A percentile compares a stretch with the other conserved stretches of the same genome.
These are phyloP conservation scores for Citrullus colocynthis DNA, from an alignment of 306 rosid genomes.

Conservation along the genomic window DNA sequence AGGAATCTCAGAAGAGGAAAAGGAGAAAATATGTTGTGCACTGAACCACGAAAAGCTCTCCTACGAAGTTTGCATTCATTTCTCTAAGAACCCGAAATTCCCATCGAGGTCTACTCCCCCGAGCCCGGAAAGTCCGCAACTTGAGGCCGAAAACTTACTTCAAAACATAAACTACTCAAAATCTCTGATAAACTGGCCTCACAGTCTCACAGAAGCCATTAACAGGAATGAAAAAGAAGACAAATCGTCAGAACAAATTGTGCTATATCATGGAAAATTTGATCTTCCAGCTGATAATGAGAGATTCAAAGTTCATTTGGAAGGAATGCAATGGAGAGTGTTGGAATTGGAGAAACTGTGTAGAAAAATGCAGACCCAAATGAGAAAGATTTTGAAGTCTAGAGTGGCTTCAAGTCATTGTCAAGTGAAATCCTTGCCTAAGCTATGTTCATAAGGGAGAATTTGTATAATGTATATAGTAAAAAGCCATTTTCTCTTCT, in stretches of 20 bases:
- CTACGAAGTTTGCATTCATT: slow-evolving; percentile 39
- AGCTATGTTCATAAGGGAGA: slow-evolving; percentile 51
- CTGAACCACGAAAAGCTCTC: slow-evolving; percentile 72
- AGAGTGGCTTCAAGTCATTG: slow-evolving; percentile 30
- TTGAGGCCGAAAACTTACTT: slow-evolving; percentile 44
- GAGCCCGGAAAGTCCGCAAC: slow-evolving; percentile 39
- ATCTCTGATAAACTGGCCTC: slow-evolving; percentile 31
- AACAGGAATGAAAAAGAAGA: slow-evolving; percentile 29
- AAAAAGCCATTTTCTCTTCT: background rate
- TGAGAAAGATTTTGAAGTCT: slow-evolving; percentile 64
- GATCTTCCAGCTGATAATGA: slow-evolving; percentile 44
- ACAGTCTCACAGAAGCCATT: slow-evolving; percentile 16
- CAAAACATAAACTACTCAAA: slow-evolving; percentile 20
- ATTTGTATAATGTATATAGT: background rate
- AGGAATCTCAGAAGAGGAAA: slow-evolving; percentile 63
- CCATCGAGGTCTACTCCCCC: slow-evolving; percentile 43
- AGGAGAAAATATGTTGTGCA: slow-evolving; percentile 46
- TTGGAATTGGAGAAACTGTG: slow-evolving; percentile 70
- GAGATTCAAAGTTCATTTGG: slow-evolving; percentile 52
- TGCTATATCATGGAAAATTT: slow-evolving; percentile 46
- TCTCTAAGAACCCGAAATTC: slow-evolving; percentile 55
- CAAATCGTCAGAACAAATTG: slow-evolving; percentile 40
- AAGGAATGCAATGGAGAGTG: slow-evolving; percentile 94
- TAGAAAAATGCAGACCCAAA: slow-evolving; percentile 69
- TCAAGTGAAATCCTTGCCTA: slow-evolving; percentile 65